Evolutionary conservation across 2,329 filamentous ascomycete genomes (phyloP), one percentile per base, ranked within the genome.

Genomic region (Penicillium sp.): DNA sequence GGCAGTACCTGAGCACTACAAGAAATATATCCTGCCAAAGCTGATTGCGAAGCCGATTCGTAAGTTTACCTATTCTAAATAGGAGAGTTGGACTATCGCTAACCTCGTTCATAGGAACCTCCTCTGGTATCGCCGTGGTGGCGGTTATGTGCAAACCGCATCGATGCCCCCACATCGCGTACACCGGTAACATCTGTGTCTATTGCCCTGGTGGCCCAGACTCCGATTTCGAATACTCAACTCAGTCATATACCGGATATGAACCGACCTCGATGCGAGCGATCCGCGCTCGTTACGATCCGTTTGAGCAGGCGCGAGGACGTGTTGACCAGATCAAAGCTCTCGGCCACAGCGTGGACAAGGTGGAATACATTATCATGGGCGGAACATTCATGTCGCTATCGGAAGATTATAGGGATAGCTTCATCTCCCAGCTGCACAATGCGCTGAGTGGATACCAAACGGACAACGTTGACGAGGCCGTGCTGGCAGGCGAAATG

Each of bases 331-430:
- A 99, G 77, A 91, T 99, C 70, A 95, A 96, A 74, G 89, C 90
- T 2, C 82, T 99, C 0, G 94, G 94, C 0, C 94, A 99, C 75
- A 96, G 91, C 44, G 94, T 99, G 46, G 94, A 99, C 78, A 99
- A 99, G 75, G 94, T 99, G 24, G 94, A 99, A 79, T 99, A 97
- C 75, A 99, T 99, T 71, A 96, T 99, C 72, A 99, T 99, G 94
- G 94, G 94, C 58, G 94, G 94, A 63, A 99, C 94, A 0, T 99
- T 99, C 76, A 99, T 99, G 95, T 97, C 93, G 3, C 78, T 99
- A 26, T 83, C 93, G 9, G 87, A 92, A 67, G 86, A 88, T 24
- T 99, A 99, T 74, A 83, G 94, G 29, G 90, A 99, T 59, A 86
- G 90, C 55, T 99, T 99, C 69, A 96, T 99, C 57, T 89, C 92